Evolutionary conservation across 2,329 filamentous ascomycete species (phyloP), one percentile per base, ranked within the genome.

Genomic region (Aspergillus neotritici): DNA sequence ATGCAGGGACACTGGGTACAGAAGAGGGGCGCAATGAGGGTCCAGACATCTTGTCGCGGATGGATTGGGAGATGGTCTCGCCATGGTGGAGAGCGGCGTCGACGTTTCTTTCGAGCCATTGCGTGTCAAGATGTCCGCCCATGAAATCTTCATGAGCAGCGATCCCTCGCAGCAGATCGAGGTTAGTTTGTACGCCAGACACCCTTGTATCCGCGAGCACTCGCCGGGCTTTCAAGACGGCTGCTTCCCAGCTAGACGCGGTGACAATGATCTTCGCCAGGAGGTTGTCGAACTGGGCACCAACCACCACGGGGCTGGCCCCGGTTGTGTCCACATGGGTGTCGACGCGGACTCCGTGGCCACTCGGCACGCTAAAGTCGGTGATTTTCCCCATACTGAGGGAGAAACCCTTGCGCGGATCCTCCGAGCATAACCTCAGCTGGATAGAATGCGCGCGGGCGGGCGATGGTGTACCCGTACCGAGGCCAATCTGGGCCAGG

Each of bases 361-460:
- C 79, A 1, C 62, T 65, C 0, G 80, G 79, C 3, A 82, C 73
- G 6, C 66, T 62, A 36, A 79, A 77, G 0, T 70, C 67, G 0
- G 67, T 71, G 12, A 83, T 73, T 43, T 79, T 80, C 30, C 80
- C 80, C 36, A 82, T 77, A 29, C 77, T 79, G 2, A 83, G 62
- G 0, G 77, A 69, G 62, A 77, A 82, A 38, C 74, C 65, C 32
- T 65, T 70, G 14, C 67, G 62, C 1, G 74, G 69, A 40, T 80
- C 73, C 52, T 82, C 78, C 4, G 79, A 74, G 34, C 76, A 80
- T 29, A 83, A 59, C 4, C 79, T 70, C 2, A 82, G 63, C 48
- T 82, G 78, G 5, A 82, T 75, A 0, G 78, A 56, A 53, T 36
- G 36, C 14, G 37, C 68, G 10, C 28, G 38, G 5, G 42, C 11